These are phyloP conservation scores for Umbelopsis sp. DNA, from an alignment of 371 early-diverging fungal species.

Conservation along the genomic window DNA sequence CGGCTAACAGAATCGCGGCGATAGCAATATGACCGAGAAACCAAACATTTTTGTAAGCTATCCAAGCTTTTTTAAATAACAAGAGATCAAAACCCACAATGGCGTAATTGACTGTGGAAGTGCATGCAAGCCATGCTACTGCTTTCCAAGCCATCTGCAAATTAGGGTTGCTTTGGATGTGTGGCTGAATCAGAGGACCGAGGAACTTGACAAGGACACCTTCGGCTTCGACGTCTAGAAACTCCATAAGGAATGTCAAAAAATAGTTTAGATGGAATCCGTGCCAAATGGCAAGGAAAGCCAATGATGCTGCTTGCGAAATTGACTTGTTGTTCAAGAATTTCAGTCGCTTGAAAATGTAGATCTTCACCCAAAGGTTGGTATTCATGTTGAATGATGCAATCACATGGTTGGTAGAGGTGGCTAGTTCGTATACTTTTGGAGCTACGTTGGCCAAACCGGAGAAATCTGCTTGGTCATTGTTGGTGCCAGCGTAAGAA, in stretches of 20 bases:
- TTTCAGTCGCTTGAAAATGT: conserved; percentile 71
- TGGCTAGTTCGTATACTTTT: conserved; percentile 52
- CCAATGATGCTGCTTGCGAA: conserved; percentile 61
- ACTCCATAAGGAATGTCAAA: conserved; percentile 66
- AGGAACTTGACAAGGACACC: conserved; percentile 33
- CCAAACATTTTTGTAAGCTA: conserved; percentile 46
- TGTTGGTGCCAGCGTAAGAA: conserved; percentile 62
- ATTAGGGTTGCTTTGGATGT: conserved; percentile 30
- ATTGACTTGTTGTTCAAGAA: conserved; percentile 72
- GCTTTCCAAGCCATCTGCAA: conserved; percentile 31
- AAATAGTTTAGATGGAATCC: conserved; percentile 72
- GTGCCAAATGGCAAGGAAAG: conserved; percentile 78
- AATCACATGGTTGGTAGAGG: conserved; percentile 62
- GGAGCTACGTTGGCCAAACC: conserved; percentile 68
- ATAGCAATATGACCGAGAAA: conserved; percentile 47
- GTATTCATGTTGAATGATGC: conserved; percentile 76
- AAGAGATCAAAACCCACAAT: conserved; percentile 50
- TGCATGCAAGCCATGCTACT: conserved; percentile 39
- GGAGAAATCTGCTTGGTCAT: conserved; percentile 51
- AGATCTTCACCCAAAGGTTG: conserved; percentile 74
- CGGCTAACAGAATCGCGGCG: conserved; percentile 27
- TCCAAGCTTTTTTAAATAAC: conserved; percentile 33
- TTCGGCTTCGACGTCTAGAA: conserved; percentile 60
- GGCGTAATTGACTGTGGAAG: conserved; percentile 33
- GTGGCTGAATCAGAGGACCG: conserved; percentile 32